phyloP scores from a whole-genome alignment of 2,329 filamentous ascomycete genomes.

The Fusarium anthophilum region DNA sequence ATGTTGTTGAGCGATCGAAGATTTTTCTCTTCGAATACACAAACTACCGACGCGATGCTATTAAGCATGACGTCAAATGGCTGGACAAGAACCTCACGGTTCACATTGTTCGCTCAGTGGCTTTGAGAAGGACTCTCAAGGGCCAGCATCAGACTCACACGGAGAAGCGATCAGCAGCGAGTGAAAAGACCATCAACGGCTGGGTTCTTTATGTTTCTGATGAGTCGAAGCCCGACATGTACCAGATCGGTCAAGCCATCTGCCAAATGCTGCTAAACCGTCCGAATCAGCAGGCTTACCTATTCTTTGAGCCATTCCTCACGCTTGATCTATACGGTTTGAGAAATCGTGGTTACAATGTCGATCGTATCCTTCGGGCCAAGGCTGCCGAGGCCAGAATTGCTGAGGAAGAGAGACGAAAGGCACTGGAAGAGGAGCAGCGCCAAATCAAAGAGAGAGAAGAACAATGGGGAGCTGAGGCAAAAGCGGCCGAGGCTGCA shows the following conservation, averaged over 20 bases:
- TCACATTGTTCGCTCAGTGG: constrained; percentile 79
- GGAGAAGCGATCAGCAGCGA: constrained; percentile 80
- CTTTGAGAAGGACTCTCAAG: constrained; percentile 78
- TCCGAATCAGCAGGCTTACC: constrained; percentile 86
- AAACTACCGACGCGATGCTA: constrained; percentile 76
- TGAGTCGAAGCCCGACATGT: constrained; percentile 77
- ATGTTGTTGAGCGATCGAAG: constrained; percentile 87
- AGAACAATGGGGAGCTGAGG: constrained; percentile 51
- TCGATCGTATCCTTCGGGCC: constrained; percentile 88
- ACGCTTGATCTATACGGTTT: constrained; percentile 85
- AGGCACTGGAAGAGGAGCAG: constrained; percentile 77
- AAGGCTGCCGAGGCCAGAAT: constrained; percentile 89
- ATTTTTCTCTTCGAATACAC: constrained; percentile 84
- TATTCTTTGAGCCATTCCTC: constrained; percentile 91
- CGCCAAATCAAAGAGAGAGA: constrained; percentile 69
- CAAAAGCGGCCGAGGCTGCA: constrained; percentile 52
- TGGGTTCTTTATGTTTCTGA: constrained; percentile 81
- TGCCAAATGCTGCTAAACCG: constrained; percentile 82
- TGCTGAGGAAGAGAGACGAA: constrained; percentile 82
- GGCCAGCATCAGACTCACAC: constrained; percentile 75
- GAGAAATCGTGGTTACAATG: constrained; percentile 91
- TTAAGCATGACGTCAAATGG: constrained; percentile 91
- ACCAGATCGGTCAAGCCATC: constrained; percentile 90
- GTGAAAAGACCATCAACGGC: constrained; percentile 60
- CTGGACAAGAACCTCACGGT: constrained; percentile 86